phyloP scores from a whole-genome alignment of 257 asterid genomes.

The Striga asiatica region DNA sequence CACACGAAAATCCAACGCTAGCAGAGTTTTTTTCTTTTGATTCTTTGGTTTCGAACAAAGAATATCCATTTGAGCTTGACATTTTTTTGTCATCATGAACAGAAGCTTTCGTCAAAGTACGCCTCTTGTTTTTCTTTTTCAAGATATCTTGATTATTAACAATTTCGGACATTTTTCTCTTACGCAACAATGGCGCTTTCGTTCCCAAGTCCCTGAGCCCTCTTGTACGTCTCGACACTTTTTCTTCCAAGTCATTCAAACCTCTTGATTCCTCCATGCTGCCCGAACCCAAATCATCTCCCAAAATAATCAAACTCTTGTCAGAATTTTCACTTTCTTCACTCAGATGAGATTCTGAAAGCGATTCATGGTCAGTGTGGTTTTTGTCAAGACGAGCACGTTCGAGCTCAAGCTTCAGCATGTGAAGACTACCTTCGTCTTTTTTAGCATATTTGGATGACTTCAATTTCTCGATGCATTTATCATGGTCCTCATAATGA shows the following conservation, averaged over 20 bases:
- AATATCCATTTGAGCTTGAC: constrained; percentile 30
- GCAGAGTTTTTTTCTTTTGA: constrained; percentile 21
- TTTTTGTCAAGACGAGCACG: constrained; percentile 36
- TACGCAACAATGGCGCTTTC: constrained; percentile 33
- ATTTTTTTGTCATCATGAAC: constrained; percentile 33
- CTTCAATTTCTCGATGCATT: constrained; percentile 68
- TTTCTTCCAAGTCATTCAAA: constrained; percentile 19
- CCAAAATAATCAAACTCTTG: constrained; percentile 27
- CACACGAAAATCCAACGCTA: no score
- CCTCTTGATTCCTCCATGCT: background rate
- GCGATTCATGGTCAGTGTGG: constrained; percentile 23
- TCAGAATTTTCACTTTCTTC: constrained; percentile 28
- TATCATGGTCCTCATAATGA: constrained; percentile 62
- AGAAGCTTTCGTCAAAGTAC: constrained; percentile 50
- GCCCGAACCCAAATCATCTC: constrained; percentile 6
- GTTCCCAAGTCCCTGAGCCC: constrained; percentile 67
- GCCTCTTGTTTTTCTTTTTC: constrained; percentile 49
- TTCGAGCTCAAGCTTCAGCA: constrained; percentile 75
- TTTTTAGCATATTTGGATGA: constrained; percentile 53
- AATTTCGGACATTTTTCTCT: constrained; percentile 46
- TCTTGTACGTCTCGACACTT: constrained; percentile 50
- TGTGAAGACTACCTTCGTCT: constrained; percentile 84
- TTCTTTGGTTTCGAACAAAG: constrained; percentile 25
- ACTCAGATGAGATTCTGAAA: constrained; percentile 22
- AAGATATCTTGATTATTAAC: constrained; percentile 53